These are phyloP conservation scores for Staphylotrichum longicolle DNA, from an alignment of 495 filamentous ascomycete genomes.

Conservation along the genomic window DNA sequence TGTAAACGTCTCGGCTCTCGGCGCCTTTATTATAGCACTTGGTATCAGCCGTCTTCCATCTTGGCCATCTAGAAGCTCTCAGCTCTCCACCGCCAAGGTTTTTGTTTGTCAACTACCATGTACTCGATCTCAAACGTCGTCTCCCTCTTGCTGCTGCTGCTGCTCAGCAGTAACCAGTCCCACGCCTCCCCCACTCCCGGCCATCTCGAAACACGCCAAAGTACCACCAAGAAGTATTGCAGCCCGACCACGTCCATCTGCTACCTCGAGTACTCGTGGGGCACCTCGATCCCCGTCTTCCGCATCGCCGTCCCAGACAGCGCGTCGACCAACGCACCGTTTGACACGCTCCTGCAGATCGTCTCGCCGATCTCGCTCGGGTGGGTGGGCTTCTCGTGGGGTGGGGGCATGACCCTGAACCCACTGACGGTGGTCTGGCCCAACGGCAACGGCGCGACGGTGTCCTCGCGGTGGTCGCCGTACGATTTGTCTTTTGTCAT, in stretches of 20 bases:
- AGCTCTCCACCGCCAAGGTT: background rate
- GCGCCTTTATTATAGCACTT: background rate
- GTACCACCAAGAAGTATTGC: background rate
- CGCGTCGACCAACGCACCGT: background rate
- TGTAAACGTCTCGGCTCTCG: background rate
- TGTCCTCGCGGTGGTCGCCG: slow-evolving; percentile 6
- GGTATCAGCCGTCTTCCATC: background rate
- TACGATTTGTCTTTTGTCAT: background rate
- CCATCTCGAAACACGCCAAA: background rate
- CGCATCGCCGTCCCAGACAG: slow-evolving; percentile 9
- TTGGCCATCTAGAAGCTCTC: slow-evolving; percentile 5
- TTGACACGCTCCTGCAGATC: slow-evolving; percentile 11
- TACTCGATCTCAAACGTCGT: background rate
- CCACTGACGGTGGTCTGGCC: slow-evolving; percentile 14
- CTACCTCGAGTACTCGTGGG: slow-evolving; percentile 12
- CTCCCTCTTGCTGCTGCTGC: slow-evolving; percentile 5
- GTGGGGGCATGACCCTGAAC: slow-evolving; percentile 13
- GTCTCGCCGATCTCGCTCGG: background rate
- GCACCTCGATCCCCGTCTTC: slow-evolving; percentile 1
- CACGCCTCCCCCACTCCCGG: background rate
- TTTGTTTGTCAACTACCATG: background rate
- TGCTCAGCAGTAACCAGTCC: background rate
- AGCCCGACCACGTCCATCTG: background rate
- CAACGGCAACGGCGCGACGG: slow-evolving; percentile 8
- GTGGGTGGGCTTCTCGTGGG: slow-evolving; percentile 8